Base-by-base conservation (phyloP, 2,329 filamentous ascomycete genomes). In the Penicillium hesseltinei region DNA sequence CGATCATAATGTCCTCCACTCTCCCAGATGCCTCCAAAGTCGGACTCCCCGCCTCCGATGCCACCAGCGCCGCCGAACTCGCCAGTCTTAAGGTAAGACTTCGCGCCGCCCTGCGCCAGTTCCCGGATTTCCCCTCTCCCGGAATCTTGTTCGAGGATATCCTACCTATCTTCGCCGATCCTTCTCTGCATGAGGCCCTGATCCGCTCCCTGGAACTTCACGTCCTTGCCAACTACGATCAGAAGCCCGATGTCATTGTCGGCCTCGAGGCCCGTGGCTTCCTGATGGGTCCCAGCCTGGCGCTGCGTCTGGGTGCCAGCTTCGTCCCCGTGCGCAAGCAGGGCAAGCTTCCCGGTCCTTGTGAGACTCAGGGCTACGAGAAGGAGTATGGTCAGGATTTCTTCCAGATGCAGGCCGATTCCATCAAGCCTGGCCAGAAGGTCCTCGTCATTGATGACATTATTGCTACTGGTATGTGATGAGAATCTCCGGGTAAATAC, bases 101-200 rank as follows among this genome's bases (percentile, higher is more conserved):
- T 82, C 82, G 87, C 72, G 77, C 79, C 66, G 85, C 88, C 59
- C 85, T 97, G 67, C 90, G 90, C 77, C 88, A 92, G 75, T 96
- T 91, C 80, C 86, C 87, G 71, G 91, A 97, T 82, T 97, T 97
- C 80, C 93, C 93, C 58, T 88, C 89, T 65, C 87, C 89, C 45
- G 93, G 94, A 75, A 93, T 99, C 73, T 83, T 96, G 70, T 99
- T 99, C 78, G 91, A 97, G 80, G 94, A 99, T 75, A 97, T 99
- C 78, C 88, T 99, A 77, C 94, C 94, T 60, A 88, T 97, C 73
- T 97, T 99, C 81, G 87, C 90, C 74, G 84, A 91, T 71, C 86
- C 88, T 54, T 72, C 75, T 51, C 82, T 90, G 60, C 93, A 97
- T 79, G 81, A 84, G 66, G 83, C 86, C 55, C 88, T 99, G 58